Evolutionary conservation across 176 grass and related monocot genomes (phyloP).

Genomic region (Poa annua): DNA sequence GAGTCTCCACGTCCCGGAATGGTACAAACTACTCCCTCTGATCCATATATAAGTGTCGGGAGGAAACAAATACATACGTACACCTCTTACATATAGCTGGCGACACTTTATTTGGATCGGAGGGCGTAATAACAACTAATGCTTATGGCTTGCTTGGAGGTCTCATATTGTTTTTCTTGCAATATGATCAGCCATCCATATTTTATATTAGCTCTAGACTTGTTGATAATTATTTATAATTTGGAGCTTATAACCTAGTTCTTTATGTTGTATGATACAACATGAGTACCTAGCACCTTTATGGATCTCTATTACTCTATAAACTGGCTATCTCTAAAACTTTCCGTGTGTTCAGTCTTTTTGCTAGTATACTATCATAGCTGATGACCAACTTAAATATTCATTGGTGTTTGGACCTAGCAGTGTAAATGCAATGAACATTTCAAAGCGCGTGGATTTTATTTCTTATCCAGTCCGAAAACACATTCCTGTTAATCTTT

Average conservation of each 20-base stretch:
- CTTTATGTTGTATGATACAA: constrained; percentile 3
- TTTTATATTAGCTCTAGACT: background rate
- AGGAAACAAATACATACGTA: too few relatives aligned
- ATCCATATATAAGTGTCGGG: too few relatives aligned
- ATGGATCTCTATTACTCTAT: background rate
- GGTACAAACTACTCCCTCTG: background rate
- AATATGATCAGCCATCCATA: background rate
- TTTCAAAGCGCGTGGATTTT: background rate
- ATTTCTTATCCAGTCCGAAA: background rate
- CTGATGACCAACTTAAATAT: background rate
- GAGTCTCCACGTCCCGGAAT: background rate
- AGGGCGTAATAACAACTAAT: background rate
- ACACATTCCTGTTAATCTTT: background rate
- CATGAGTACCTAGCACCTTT: background rate
- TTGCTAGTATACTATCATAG: background rate
- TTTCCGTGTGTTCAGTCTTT: constrained; percentile 6
- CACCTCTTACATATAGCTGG: too few relatives aligned
- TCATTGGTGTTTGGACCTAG: background rate
- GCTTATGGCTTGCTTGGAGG: background rate
- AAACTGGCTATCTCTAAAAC: background rate
- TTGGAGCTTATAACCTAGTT: background rate
- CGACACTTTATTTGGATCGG: too few relatives aligned
- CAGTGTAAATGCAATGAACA: background rate
- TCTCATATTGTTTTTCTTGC: background rate
- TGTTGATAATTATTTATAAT: background rate